Evolutionary conservation across 2,329 filamentous ascomycete genomes (phyloP).

Genomic region (Venturia oleaginea): DNA sequence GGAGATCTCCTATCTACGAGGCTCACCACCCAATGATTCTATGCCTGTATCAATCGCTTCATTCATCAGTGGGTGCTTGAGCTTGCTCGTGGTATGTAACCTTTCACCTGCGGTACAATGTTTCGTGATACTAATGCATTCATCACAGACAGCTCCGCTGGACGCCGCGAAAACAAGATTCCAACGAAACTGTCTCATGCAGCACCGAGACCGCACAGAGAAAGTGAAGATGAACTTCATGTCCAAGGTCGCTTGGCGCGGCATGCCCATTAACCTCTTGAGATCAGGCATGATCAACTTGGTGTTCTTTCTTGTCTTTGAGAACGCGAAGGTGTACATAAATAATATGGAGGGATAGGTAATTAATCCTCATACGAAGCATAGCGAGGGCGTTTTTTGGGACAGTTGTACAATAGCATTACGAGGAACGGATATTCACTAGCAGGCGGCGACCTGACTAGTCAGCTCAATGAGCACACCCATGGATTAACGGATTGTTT

Average conservation of each 20-base stretch:
- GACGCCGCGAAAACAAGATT: constrained; percentile 82
- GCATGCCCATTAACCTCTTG: constrained; percentile 74
- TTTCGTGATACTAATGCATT: constrained; percentile 8
- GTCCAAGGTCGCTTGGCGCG: constrained; percentile 39
- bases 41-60: constrained; percentile 69
- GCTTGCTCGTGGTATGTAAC: background rate
- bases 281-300: constrained; percentile 74
- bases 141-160: constrained; percentile 46
- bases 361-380: background rate
- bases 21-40: constrained; percentile 67
- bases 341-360: constrained; percentile 28
- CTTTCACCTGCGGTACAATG: background rate
- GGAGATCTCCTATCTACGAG: constrained; percentile 64
- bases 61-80: constrained; percentile 56
- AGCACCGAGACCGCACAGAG: constrained; percentile 47
- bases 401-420: background rate
- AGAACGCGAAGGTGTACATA: constrained; percentile 61
- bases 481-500: background rate
- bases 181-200: constrained; percentile 69
- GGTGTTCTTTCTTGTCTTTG: constrained; percentile 83
- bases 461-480: background rate
- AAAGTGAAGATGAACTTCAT: constrained; percentile 69
- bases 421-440: background rate
- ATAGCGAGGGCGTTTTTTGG: constrained; percentile 12
- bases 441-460: constrained; percentile 6